These are phyloP conservation scores for Mediolabrus comicus DNA, from an alignment of 108 stramenopile genomes.

Conservation along the genomic window DNA sequence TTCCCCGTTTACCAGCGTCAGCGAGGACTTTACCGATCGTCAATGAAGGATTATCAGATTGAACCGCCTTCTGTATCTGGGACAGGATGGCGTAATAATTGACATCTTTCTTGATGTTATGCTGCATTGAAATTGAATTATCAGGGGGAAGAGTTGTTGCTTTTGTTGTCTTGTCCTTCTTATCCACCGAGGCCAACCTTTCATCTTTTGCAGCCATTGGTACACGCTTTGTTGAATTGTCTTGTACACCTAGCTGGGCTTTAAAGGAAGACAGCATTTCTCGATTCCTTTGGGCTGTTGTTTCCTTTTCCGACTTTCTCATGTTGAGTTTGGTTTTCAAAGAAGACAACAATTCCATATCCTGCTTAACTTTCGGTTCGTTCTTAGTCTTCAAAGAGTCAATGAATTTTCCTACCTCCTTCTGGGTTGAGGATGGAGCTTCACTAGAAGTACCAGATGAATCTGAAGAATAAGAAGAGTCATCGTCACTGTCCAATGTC, in stretches of 20 bases:
- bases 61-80: constrained; percentile 23
- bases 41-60: constrained; percentile 15
- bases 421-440: background rate
- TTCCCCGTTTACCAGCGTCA: constrained; percentile 28
- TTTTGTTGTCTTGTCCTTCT: background rate
- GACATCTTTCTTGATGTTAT: constrained; percentile 10
- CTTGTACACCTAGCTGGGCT: background rate
- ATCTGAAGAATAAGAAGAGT: background rate
- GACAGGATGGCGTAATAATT: constrained; percentile 18
- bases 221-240: background rate
- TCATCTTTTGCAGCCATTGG: too few species aligned
- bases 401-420: background rate
- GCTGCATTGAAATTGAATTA: background rate
- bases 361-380: background rate
- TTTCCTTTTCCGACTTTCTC: background rate
- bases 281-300: background rate
- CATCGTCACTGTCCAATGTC: background rate
- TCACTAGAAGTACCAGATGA: background rate
- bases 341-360: background rate
- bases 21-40: constrained; percentile 31
- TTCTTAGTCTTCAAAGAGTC: background rate
- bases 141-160: background rate
- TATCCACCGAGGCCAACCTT: background rate
- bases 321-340: background rate
- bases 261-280: background rate